Base-by-base conservation (phyloP, 2,329 filamentous ascomycete species). In the Arthrobotrys entomopaga region DNA sequence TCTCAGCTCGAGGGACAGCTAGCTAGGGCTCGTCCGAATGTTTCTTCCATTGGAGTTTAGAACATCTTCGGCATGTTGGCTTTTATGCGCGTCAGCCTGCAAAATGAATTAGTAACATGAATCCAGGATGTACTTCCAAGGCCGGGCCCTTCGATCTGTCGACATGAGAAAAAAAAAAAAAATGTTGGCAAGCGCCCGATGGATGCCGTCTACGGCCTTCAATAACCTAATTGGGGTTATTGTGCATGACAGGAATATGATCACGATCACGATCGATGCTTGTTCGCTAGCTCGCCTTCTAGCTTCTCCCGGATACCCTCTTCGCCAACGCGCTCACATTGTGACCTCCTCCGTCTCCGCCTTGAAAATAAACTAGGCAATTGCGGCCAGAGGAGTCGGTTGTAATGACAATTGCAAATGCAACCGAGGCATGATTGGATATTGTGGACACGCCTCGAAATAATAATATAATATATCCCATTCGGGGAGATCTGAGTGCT, bases 181-280 rank as follows among this genome's bases (percentile, higher is more conserved):
- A 22, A 42, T 65, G 49, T 46, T 65, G 60, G 63, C 63, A 54
- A 50, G 54, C 67, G 26, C 60, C 70, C 70, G 70, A 67, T 74
- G 70, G 48, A 74, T 74, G 63, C 70, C 70, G 70, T 74, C 70
- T 60, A 74, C 70, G 70, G 63, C 70, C 70, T 74, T 74, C 43
- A 67, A 42, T 74, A 74, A 67, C 70, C 63, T 74, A 74, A 74
- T 74, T 58, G 52, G 42, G 54, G 34, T 56, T n/a, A n/a, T 19
- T 40, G 65, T 64, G 64, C 63, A 67, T 57, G 29, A 34, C 29
- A 34, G 10, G 29, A 34, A 34, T 34, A 34, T 34, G 43, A 65
- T 61, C 60, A 34, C 42, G 38, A 59, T 48, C 42, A 59, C 16
- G 11, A 16, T 26, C 40, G 38, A 48, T 57, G 53, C 29, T 58